Percentiles rank a stretch among this genome's conserved stretches.
phyloP scores from a whole-genome alignment of 805 yeast species.

The Nakazawaea molendinolei region DNA sequence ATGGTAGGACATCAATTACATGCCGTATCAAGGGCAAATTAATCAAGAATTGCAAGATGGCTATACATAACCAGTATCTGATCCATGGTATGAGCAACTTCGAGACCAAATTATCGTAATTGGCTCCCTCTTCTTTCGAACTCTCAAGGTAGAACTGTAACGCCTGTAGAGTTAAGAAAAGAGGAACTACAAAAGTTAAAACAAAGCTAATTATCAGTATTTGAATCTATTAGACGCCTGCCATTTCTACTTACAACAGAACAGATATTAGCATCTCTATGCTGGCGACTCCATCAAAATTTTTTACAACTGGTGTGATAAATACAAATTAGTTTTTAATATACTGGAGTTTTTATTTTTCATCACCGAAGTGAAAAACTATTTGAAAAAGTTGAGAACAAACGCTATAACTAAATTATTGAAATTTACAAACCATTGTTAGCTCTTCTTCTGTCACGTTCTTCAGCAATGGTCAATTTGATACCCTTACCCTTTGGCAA shows the following conservation, averaged over 20 bases:
- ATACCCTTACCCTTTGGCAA: constrained; percentile 99
- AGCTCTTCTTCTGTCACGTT: constrained; percentile 97
- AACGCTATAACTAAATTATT: too few species aligned
- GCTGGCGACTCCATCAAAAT: too few species aligned
- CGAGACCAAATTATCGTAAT: constrained; percentile 1
- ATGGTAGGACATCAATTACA: constrained; percentile 1
- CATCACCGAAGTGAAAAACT: too few species aligned
- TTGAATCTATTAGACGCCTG: too few species aligned
- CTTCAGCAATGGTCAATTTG: constrained; percentile 92
- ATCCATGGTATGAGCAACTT: constrained; percentile 7
- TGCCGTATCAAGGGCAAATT: constrained; percentile 1
- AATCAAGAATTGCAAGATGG: background rate
- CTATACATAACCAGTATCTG: constrained; percentile 9
- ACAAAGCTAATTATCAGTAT: constrained; percentile 1
- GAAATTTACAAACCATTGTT: constrained; percentile 49
- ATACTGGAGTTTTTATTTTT: too few species aligned
- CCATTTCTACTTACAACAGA: too few species aligned
- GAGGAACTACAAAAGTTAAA: constrained; percentile 3
- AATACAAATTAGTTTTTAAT: too few species aligned
- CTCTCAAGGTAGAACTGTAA: constrained; percentile 3
- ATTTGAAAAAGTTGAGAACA: too few species aligned
- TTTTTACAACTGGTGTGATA: too few species aligned
- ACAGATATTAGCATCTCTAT: too few species aligned
- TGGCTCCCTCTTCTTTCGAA: background rate
- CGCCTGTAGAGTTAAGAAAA: constrained; percentile 5